Base-by-base conservation (phyloP, 257 asterid species). In the Nemophila menziesii region DNA sequence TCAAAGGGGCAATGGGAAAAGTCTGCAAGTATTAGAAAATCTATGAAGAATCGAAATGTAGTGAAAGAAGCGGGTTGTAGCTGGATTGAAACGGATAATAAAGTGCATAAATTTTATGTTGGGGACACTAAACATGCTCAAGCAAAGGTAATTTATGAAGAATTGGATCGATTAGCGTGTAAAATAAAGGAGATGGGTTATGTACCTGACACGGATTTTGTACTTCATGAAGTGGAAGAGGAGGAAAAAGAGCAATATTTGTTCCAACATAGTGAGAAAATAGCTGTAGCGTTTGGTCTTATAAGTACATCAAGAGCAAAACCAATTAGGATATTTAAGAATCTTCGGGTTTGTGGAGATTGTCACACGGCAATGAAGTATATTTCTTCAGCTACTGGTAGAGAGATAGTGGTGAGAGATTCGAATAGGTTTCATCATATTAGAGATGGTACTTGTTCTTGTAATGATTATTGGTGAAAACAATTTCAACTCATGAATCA, bases 11-110 rank as follows among this genome's bases (percentile, higher is more conserved):
- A 74, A 23, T 89, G 92, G 90, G 92, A 72, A 43, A 48, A 68
- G 7, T 90, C 68, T 9, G 69, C 78, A 4, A 55, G 51, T 51
- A 63, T 80, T 14, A 66, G 98, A 48, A 73, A 76, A 57, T 60
- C 57, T 20, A 84, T 89, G 98, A 80, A 72, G 60, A 77, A 69
- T 41, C 65, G 74, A 58, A 78, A 60, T 44, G 18, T 89, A 77
- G 74, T 73, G 39, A 89, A 84, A 69, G 95, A 89, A 67, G 92
- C 94, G 0, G 95, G 98, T 0, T 84, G 81, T 57, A 89, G 98
- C 70, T 89, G 98, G 98, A 71, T 89, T 10, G 98, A 89, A 65
- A 49, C 69, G n/a, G 92, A 52, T 12, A 72, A 68, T 33, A 66
- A 27, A n/a, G 85, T 89, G 23, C 92, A 89, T 60, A 80, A 69